These are phyloP conservation scores for Juglanconis sp. DNA, from an alignment of 2,329 filamentous ascomycete species.

Conservation along the genomic window DNA sequence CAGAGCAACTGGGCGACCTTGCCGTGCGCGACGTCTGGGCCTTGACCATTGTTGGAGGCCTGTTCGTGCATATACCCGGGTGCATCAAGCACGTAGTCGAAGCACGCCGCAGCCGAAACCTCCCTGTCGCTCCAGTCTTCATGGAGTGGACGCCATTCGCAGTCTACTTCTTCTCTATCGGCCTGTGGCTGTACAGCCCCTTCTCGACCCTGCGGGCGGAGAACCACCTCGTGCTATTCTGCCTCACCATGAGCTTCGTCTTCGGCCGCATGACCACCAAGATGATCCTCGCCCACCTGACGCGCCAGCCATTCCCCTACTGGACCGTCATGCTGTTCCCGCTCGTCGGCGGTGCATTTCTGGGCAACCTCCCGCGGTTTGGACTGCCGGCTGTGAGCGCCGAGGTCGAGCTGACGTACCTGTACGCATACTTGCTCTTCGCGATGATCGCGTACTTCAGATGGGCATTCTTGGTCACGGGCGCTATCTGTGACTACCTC, in stretches of 20 bases:
- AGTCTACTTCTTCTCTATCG: slow-evolving; percentile 71
- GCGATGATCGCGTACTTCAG: slow-evolving; percentile 82
- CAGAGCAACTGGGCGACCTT: slow-evolving; percentile 62
- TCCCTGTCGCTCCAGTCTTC: slow-evolving; percentile 79
- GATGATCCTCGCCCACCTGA: slow-evolving; percentile 95
- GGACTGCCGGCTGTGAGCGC: slow-evolving; percentile 67
- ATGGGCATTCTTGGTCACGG: slow-evolving; percentile 90
- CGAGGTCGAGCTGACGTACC: slow-evolving; percentile 70
- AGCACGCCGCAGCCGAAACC: slow-evolving; percentile 67
- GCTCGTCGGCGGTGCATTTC: slow-evolving; percentile 76
- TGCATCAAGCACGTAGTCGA: slow-evolving; percentile 83
- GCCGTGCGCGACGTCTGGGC: slow-evolving; percentile 90
- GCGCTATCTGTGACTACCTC: slow-evolving; percentile 84
- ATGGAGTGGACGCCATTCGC: slow-evolving; percentile 91
- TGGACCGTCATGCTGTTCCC: slow-evolving; percentile 92
- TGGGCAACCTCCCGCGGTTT: slow-evolving; percentile 78
- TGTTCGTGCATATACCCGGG: slow-evolving; percentile 78
- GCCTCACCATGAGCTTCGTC: slow-evolving; percentile 90
- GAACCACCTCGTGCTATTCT: slow-evolving; percentile 89
- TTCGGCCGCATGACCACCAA: slow-evolving; percentile 98
- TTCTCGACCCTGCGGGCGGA: slow-evolving; percentile 76
- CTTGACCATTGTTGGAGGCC: slow-evolving; percentile 61
- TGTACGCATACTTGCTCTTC: slow-evolving; percentile 81
- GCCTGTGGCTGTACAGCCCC: slow-evolving; percentile 85
- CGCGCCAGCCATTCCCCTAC: slow-evolving; percentile 89